Conservation (phyloP, 345 rosid species). For the Rubroshorea leprosula region DNA sequence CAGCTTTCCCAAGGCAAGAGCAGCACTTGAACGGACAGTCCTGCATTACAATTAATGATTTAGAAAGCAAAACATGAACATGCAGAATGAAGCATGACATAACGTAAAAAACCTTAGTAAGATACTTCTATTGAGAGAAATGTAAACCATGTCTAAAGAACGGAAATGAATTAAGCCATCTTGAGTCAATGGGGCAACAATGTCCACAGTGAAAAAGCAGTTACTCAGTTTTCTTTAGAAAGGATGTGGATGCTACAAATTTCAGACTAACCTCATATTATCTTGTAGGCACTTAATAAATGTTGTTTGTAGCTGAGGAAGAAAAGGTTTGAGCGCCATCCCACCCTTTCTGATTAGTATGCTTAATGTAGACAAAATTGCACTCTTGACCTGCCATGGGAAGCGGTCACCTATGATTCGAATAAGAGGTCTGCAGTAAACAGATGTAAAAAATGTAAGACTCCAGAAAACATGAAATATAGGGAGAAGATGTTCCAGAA, state of each 20-base stretch:
- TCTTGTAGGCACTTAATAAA: conserved; percentile 93
- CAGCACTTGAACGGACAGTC: conserved; percentile 91
- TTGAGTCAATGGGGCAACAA: not conserved
- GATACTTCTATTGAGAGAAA: not conserved
- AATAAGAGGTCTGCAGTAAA: conserved; percentile 81
- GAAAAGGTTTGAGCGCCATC: conserved; percentile 80
- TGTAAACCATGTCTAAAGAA: not conserved
- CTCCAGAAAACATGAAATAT: not conserved
- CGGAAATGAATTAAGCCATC: not conserved
- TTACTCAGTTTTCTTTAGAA: not conserved
- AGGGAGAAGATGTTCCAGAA: no score
- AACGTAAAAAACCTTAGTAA: not conserved
- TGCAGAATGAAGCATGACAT: not conserved
- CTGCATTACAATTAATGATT: conserved; percentile 36
- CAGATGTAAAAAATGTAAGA: conserved; percentile 10
- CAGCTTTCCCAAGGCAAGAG: conserved; percentile 93
- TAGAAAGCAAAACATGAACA: not conserved
- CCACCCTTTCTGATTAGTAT: conserved; percentile 86
- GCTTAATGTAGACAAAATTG: conserved; percentile 78
- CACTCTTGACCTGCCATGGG: conserved; percentile 99
- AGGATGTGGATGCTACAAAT: not conserved
- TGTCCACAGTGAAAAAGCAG: not conserved
- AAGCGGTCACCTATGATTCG: conserved; percentile 94
- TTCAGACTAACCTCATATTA: conserved; percentile 59
- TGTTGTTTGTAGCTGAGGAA: conserved; percentile 98